Percentiles rank a stretch among this genome's conserved stretches.
Conservation (phyloP, 805 yeast genomes). For the Lipomyces kockii region DNA sequence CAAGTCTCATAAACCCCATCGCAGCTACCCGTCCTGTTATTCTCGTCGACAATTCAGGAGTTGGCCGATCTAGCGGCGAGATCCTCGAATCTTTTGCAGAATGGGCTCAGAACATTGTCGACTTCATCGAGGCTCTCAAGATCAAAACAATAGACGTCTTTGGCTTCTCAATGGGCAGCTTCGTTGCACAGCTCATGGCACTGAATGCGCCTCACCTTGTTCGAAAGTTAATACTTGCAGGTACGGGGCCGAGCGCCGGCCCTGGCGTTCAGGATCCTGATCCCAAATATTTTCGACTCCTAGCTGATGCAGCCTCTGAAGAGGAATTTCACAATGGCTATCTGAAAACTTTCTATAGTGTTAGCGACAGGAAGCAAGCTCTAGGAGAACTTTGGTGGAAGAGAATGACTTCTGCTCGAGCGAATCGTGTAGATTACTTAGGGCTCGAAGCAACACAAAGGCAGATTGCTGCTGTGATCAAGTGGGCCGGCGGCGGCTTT, state of each 20-base stretch:
- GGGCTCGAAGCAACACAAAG: background rate
- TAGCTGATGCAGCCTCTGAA: background rate
- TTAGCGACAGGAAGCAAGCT: background rate
- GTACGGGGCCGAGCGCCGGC: background rate
- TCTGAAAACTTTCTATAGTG: background rate
- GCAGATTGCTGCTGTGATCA: background rate
- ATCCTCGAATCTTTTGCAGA: background rate
- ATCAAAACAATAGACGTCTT: background rate
- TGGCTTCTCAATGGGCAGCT: background rate
- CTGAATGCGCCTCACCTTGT: background rate
- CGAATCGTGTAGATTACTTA: background rate
- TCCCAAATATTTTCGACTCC: background rate
- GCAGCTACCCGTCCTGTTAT: background rate
- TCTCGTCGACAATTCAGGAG: background rate
- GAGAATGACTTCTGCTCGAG: background rate
- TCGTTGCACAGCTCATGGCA: background rate
- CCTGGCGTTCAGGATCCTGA: background rate
- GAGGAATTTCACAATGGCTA: background rate
- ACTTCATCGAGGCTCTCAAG: background rate
- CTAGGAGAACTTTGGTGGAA: background rate
- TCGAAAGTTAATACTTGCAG: background rate
- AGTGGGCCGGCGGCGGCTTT: background rate
- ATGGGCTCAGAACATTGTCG: background rate
- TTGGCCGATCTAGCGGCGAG: background rate
- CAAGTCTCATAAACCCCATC: background rate